phyloP scores from a whole-genome alignment of 2,329 filamentous ascomycete species.

The Ophiocordyceps australis region DNA sequence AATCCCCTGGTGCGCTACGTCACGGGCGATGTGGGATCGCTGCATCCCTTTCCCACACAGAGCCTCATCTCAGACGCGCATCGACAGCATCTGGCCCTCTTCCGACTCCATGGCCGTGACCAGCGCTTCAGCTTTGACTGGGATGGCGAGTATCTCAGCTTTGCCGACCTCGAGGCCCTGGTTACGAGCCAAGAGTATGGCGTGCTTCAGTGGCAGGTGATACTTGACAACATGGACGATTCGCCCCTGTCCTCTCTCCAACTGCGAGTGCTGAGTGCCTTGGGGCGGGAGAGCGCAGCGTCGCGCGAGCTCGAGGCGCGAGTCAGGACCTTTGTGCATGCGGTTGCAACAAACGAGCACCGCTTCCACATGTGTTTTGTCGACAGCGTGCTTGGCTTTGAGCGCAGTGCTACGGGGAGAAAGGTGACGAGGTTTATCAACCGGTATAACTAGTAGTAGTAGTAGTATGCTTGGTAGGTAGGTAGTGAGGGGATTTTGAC shows the following conservation, averaged over 20 bases:
- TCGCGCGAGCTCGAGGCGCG: constrained; percentile 4
- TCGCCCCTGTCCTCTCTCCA: constrained; percentile 8
- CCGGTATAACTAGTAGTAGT: constrained; percentile 18
- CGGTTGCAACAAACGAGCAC: constrained; percentile 11
- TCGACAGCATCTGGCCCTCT: constrained; percentile 10
- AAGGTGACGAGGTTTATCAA: constrained; percentile 13
- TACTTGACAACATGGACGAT: constrained; percentile 12
- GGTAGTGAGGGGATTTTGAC: too few relatives aligned
- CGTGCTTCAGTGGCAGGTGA: constrained; percentile 22
- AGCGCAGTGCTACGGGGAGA: constrained; percentile 7
- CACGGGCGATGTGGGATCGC: constrained; percentile 21
- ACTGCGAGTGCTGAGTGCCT: constrained; percentile 9
- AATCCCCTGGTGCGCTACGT: constrained; percentile 25
- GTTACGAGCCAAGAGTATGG: constrained; percentile 8
- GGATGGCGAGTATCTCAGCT: constrained; percentile 18
- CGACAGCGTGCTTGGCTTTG: constrained; percentile 13
- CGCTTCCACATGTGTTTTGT: constrained; percentile 14
- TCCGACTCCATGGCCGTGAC: constrained; percentile 22
- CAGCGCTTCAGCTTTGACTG: constrained; percentile 22
- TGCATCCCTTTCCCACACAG: constrained; percentile 13
- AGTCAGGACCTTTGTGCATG: constrained; percentile 6
- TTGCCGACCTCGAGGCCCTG: constrained; percentile 9
- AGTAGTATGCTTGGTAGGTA: too few relatives aligned
- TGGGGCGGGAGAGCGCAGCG: too few relatives aligned
- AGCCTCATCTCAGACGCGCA: constrained; percentile 6